Conservation (phyloP, 192 early-diverging fungal species). For the Entrophospora sp. region DNA sequence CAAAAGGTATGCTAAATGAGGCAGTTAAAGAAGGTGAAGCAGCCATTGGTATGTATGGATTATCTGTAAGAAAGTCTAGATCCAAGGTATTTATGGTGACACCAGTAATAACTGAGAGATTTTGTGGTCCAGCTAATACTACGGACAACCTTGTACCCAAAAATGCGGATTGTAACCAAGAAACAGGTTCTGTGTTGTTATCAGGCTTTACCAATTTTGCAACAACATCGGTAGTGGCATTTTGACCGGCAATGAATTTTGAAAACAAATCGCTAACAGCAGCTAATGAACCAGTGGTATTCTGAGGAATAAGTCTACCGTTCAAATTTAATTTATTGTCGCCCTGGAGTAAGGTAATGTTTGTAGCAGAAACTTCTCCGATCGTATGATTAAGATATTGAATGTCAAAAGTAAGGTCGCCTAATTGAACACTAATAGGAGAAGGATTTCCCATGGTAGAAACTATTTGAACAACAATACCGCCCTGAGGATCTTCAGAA, state of each 20-base stretch:
- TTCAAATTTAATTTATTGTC: constrained; percentile 40
- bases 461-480: constrained; percentile 45
- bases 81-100: constrained; percentile 45
- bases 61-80: constrained; percentile 36
- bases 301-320: constrained; percentile 45
- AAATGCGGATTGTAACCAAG: constrained; percentile 44
- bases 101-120: constrained; percentile 41
- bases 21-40: constrained; percentile 38
- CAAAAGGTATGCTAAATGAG: constrained; percentile 50
- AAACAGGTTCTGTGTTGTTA: constrained; percentile 26
- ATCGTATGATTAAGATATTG: constrained; percentile 32
- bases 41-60: constrained; percentile 41
- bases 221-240: constrained; percentile 36
- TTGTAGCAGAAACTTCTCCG: constrained; percentile 38
- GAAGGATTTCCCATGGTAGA: constrained; percentile 47
- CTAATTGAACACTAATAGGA: constrained; percentile 45
- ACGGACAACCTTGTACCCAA: constrained; percentile 43
- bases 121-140: constrained; percentile 30
- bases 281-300: constrained; percentile 30
- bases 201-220: constrained; percentile 43
- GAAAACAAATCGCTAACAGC: constrained; percentile 44
- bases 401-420: constrained; percentile 47
- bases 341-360: constrained; percentile 30
- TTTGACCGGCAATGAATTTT: constrained; percentile 41
- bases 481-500: constrained; percentile 42